Conservation (phyloP, 495 filamentous ascomycete genomes). For the Xylaria scruposa region DNA sequence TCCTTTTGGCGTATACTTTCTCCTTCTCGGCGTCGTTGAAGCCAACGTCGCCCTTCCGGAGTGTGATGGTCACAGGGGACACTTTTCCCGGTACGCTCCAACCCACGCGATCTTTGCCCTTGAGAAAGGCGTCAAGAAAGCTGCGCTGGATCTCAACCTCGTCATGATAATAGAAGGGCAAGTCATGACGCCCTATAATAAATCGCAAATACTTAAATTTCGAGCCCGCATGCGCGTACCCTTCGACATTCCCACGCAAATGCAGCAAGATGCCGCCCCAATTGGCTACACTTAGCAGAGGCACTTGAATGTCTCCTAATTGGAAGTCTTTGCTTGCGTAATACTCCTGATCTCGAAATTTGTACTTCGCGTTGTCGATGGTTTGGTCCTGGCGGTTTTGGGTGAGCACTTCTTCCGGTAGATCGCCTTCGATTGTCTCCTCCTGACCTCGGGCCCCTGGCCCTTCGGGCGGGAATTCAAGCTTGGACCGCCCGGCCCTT, state of each 20-base stretch:
- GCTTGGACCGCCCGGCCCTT: conserved; percentile 34
- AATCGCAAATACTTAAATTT: conserved; percentile 70
- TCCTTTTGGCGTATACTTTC: conserved; percentile 54
- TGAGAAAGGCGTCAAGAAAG: conserved; percentile 73
- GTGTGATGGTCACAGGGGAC: conserved; percentile 60
- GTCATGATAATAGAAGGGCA: conserved; percentile 73
- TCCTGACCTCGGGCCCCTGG: conserved; percentile 50
- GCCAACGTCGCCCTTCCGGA: conserved; percentile 68
- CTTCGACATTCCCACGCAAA: conserved; percentile 69
- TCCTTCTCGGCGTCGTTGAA: conserved; percentile 66
- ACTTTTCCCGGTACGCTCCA: conserved; percentile 63
- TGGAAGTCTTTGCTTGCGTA: conserved; percentile 67
- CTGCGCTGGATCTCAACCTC: conserved; percentile 68
- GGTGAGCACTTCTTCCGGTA: conserved; percentile 59
- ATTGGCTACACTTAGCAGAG: conserved; percentile 67
- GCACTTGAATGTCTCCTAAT: conserved; percentile 67
- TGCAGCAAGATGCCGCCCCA: conserved; percentile 71
- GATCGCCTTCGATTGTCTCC: conserved; percentile 63
- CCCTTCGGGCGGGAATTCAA: conserved; percentile 43
- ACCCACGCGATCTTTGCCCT: conserved; percentile 63
- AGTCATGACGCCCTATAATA: conserved; percentile 71
- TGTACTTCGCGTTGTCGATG: conserved; percentile 59
- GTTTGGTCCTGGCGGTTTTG: conserved; percentile 64
- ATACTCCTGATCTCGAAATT: conserved; percentile 65
- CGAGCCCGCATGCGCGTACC: conserved; percentile 64